Percentiles rank a stretch among this genome's conserved stretches.
These are phyloP conservation scores for Pistacia atlantica DNA, from an alignment of 345 rosid genomes.

Conservation along the genomic window DNA sequence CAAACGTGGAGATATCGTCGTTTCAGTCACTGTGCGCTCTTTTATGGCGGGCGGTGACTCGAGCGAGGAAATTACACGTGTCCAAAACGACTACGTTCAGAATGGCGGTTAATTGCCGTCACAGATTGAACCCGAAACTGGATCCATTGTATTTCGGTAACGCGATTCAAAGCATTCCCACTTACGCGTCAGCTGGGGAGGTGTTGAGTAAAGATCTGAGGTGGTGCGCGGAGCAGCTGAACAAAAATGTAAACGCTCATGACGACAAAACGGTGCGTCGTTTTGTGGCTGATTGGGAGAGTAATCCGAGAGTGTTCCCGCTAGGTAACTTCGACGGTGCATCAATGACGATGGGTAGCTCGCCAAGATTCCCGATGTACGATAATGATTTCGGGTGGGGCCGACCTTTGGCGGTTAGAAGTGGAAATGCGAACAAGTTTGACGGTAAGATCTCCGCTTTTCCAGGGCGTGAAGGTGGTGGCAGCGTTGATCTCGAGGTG, in stretches of 20 bases:
- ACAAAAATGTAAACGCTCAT: slow-evolving; percentile 58
- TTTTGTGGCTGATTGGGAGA: slow-evolving; percentile 67
- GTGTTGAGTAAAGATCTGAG: slow-evolving; percentile 69
- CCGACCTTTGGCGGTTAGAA: slow-evolving; percentile 77
- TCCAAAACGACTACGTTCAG: slow-evolving; percentile 72
- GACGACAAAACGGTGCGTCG: slow-evolving; percentile 49
- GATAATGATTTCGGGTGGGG: slow-evolving; percentile 99
- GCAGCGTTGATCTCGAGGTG: slow-evolving; percentile 85
- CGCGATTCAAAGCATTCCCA: slow-evolving; percentile 92
- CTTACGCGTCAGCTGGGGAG: slow-evolving; percentile 68
- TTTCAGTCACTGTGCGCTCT: slow-evolving; percentile 79
- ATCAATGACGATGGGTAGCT: slow-evolving; percentile 85
- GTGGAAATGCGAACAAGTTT: slow-evolving; percentile 85
- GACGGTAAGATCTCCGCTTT: slow-evolving; percentile 98
- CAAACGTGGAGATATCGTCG: slow-evolving; percentile 70
- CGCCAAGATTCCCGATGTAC: slow-evolving; percentile 92
- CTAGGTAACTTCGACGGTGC: slow-evolving; percentile 91
- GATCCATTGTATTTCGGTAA: slow-evolving; percentile 83
- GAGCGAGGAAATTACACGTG: slow-evolving; percentile 68
- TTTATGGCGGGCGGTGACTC: slow-evolving; percentile 84
- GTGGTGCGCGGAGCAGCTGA: slow-evolving; percentile 82
- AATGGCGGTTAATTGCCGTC: slow-evolving; percentile 92
- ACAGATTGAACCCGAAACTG: slow-evolving; percentile 66
- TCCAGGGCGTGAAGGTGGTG: slow-evolving; percentile 82
- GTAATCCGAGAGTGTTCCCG: slow-evolving; percentile 77